Conservation (phyloP, 2,329 filamentous ascomycete species). For the Monosporascus sp. region DNA sequence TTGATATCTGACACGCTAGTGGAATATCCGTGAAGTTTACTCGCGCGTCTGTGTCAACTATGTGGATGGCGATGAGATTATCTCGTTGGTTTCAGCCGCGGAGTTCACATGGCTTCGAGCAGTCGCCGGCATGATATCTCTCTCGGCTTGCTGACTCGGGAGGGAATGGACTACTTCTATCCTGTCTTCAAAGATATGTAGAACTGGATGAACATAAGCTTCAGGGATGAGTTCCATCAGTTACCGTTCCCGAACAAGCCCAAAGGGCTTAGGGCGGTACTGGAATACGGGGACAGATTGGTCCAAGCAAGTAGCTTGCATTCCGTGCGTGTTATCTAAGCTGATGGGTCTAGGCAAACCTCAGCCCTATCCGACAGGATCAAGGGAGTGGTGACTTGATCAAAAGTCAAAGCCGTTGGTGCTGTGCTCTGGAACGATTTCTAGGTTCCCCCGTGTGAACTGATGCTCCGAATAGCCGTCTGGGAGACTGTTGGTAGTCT, state of each 20-base stretch:
- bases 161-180: conserved; percentile 50
- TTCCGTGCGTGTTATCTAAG: not conserved
- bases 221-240: conserved; percentile 42
- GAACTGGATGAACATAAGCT: conserved; percentile 42
- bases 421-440: conserved; percentile 3
- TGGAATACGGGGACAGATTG: conserved; percentile 39
- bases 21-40: conserved; percentile 56
- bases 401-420: conserved; percentile 41
- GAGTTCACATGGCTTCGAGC: conserved; percentile 54
- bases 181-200: conserved; percentile 54
- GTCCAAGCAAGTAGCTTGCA: conserved; percentile 28
- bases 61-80: conserved; percentile 52
- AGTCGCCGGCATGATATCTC: conserved; percentile 47
- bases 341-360: conserved; percentile 19
- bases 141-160: conserved; percentile 47
- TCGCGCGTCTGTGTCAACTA: conserved; percentile 59
- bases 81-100: conserved; percentile 52
- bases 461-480: conserved; percentile 32
- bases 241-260: conserved; percentile 46
- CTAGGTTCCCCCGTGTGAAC: not conserved
- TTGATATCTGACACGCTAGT: conserved; percentile 9
- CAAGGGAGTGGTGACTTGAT: conserved; percentile 36
- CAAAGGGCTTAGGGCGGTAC: conserved; percentile 35
- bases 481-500: conserved; percentile 46
- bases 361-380: conserved; percentile 37